Conservation (phyloP, 2,329 filamentous ascomycete species). For the Nemania sp. region DNA sequence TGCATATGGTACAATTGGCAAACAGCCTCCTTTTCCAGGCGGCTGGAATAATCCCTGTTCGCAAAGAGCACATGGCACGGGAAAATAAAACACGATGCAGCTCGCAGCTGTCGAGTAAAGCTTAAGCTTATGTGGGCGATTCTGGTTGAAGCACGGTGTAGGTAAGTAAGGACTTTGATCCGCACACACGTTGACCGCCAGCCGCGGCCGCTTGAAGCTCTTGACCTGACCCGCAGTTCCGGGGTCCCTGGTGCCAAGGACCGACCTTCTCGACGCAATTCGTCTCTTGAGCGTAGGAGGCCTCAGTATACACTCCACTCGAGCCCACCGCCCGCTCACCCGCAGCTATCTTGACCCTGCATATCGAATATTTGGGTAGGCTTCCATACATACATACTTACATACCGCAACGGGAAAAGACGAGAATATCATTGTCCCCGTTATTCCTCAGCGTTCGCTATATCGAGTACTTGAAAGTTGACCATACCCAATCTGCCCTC, state of each 20-base stretch:
- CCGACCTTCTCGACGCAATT: slow-evolving; percentile 13
- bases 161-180: too few species aligned
- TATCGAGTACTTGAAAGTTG: slow-evolving; percentile 5
- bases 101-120: slow-evolving; percentile 9
- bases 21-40: slow-evolving; percentile 4
- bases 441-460: not conserved
- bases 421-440: not conserved
- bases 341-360: slow-evolving; percentile 19
- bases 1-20: not conserved
- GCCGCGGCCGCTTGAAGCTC: slow-evolving; percentile 17
- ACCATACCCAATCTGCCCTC: too few species aligned
- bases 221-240: slow-evolving; percentile 25
- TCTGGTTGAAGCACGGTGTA: slow-evolving; percentile 3
- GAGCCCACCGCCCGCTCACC: slow-evolving; percentile 14
- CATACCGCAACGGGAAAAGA: slow-evolving; percentile 12
- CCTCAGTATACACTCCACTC: slow-evolving; percentile 25
- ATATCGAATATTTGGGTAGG: not conserved
- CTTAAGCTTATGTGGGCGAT: slow-evolving; percentile 4
- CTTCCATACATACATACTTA: not conserved
- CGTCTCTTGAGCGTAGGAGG: slow-evolving; percentile 20
- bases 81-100: not conserved
- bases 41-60: not conserved
- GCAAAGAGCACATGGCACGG: slow-evolving; percentile 18
- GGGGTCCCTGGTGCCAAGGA: slow-evolving; percentile 19
- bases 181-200: slow-evolving; percentile 8